These are phyloP conservation scores for Debaryomyces fabryi DNA, from an alignment of 1,139 yeast genomes.

Conservation along the genomic window DNA sequence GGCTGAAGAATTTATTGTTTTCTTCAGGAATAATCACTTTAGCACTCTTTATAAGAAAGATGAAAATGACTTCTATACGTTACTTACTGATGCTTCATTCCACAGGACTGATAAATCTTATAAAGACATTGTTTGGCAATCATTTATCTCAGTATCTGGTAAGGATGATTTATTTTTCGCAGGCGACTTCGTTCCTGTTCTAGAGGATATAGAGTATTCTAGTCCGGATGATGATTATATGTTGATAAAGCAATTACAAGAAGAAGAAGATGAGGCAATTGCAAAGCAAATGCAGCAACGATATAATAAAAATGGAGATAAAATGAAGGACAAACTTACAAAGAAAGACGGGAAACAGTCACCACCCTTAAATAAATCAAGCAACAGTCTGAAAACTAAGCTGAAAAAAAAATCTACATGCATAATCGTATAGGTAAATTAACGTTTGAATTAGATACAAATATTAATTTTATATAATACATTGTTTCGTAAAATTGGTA, in stretches of 20 bases:
- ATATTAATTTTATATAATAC: conserved; percentile 4
- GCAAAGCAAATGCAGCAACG: conserved; percentile 51
- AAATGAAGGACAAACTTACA: background rate
- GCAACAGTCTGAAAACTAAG: conserved; percentile 13
- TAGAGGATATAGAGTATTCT: conserved; percentile 26
- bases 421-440: conserved; percentile 19
- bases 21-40: conserved; percentile 87
- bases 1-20: conserved; percentile 52
- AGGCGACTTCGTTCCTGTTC: conserved; percentile 55
- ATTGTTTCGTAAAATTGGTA: conserved; percentile 9
- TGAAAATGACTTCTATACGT: conserved; percentile 52
- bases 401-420: conserved; percentile 22
- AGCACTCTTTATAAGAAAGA: conserved; percentile 64
- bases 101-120: conserved; percentile 27
- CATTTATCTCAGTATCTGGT: conserved; percentile 67
- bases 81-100: conserved; percentile 77
- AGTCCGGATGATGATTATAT: conserved; percentile 36
- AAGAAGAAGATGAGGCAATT: conserved; percentile 58
- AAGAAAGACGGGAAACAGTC: background rate
- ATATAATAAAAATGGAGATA: conserved; percentile 16
- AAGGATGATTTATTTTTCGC: conserved; percentile 65
- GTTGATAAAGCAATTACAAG: conserved; percentile 58
- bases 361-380: background rate
- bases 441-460: background rate
- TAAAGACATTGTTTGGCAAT: conserved; percentile 71